A percentile compares a stretch with the other conserved stretches of the same genome.
Conservation (phyloP, 140 eudicot species). For the Stevia rebaudiana region DNA sequence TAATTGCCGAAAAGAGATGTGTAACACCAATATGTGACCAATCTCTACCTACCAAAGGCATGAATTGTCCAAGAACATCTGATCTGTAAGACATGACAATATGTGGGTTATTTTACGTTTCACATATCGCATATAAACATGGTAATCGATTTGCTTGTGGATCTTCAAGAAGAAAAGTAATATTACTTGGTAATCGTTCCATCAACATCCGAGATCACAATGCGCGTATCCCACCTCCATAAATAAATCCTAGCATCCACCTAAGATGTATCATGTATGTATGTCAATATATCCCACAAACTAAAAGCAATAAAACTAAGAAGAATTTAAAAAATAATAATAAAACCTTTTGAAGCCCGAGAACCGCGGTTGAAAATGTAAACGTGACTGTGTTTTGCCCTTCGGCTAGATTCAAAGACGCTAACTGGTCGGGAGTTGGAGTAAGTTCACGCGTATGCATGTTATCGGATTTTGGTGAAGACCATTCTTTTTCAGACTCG, state of each 20-base stretch:
- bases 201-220: conserved; percentile 96
- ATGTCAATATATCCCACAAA: background rate
- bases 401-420: conserved; percentile 69
- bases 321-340: background rate
- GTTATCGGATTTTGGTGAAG: conserved; percentile 31
- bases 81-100: conserved; percentile 48
- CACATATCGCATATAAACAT: no score
- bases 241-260: conserved; percentile 92
- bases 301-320: background rate
- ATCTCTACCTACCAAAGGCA: conserved; percentile 97
- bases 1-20: conserved; percentile 89
- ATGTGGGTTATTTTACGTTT: no score
- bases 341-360: conserved; percentile 78
- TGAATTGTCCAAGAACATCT: conserved; percentile 97
- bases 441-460: conserved; percentile 35
- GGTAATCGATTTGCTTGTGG: no score
- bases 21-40: conserved; percentile 99
- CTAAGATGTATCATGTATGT: conserved; percentile 34
- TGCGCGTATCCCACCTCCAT: conserved; percentile 89
- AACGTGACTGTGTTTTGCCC: conserved; percentile 68
- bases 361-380: conserved; percentile 76
- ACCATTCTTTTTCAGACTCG: conserved; percentile 26
- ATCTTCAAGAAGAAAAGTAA: background rate
- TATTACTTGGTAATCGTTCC: conserved; percentile 92
- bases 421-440: conserved; percentile 84